Conservation (phyloP, 176 grass and related monocot species). For the Bolboschoenus planiculmis region DNA sequence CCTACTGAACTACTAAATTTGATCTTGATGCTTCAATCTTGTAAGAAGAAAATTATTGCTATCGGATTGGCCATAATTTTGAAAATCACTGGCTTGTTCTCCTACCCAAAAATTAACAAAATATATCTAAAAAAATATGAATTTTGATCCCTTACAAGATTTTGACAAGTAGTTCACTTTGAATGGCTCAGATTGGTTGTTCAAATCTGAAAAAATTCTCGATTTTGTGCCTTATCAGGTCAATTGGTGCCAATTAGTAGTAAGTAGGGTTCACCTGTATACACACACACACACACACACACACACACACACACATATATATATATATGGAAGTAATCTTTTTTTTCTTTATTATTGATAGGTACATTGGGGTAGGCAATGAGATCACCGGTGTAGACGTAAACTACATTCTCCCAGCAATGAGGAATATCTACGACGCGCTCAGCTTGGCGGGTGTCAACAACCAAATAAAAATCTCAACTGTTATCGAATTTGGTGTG, state of each 20-base stretch:
- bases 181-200: neutral
- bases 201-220: neutral
- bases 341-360: neutral
- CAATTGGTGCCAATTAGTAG: neutral
- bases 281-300: too few relatives aligned
- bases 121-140: neutral
- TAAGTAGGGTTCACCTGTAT: neutral
- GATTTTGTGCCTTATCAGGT: neutral
- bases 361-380: slow-evolving; percentile 66
- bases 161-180: neutral
- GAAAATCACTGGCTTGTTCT: too few relatives aligned
- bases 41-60: neutral
- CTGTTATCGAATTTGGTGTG: slow-evolving; percentile 58
- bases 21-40: neutral
- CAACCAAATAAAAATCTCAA: slow-evolving; percentile 47
- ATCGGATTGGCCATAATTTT: neutral
- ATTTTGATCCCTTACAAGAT: neutral
- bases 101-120: too few relatives aligned
- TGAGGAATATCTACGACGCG: slow-evolving; percentile 48
- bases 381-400: slow-evolving; percentile 25
- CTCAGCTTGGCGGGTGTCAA: slow-evolving; percentile 34
- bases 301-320: too few relatives aligned
- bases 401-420: slow-evolving; percentile 45
- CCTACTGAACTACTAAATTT: neutral
- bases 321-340: neutral